Percentiles rank a stretch among this genome's conserved stretches.
Evolutionary conservation across 768 basidiomycete genomes (phyloP).

Genomic region (Lactarius quietus): DNA sequence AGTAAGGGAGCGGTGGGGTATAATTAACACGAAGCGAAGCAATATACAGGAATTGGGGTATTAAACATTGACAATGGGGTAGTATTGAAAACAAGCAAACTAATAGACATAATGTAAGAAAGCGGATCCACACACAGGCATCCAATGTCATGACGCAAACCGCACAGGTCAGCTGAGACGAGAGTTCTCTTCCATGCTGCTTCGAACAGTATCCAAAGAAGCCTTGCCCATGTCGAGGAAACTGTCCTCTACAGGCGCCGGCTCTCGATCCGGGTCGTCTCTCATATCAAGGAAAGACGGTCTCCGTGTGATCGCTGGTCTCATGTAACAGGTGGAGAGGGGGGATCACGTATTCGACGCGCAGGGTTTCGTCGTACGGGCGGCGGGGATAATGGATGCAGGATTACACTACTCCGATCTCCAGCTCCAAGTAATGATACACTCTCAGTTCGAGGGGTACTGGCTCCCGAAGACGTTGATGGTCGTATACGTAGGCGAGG

Average conservation of each 20-base stretch:
- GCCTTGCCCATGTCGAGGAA: constrained; percentile 42
- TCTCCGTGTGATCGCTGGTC: constrained; percentile 57
- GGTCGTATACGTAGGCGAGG: constrained; percentile 39
- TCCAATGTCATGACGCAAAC: constrained; percentile 5
- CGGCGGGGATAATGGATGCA: constrained; percentile 39
- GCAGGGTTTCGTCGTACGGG: constrained; percentile 27
- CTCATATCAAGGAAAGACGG: constrained; percentile 72
- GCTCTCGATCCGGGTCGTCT: constrained; percentile 31
- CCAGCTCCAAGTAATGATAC: constrained; percentile 1
- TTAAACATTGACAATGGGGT: constrained; percentile 9
- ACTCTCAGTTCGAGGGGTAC: constrained; percentile 16
- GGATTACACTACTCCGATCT: constrained; percentile 31
- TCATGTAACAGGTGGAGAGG: constrained; percentile 25
- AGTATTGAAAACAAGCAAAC: not conserved
- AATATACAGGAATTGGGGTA: constrained; percentile 14
- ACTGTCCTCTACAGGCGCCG: constrained; percentile 33
- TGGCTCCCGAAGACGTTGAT: constrained; percentile 20
- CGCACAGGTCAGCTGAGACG: constrained; percentile 4
- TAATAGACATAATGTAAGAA: constrained; percentile 25
- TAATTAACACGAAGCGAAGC: constrained; percentile 1
- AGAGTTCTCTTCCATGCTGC: constrained; percentile 32
- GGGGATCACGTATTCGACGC: constrained; percentile 17
- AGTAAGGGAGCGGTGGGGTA: constrained; percentile 18
- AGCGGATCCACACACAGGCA: not conserved
- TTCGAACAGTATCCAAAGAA: constrained; percentile 40